These are phyloP conservation scores for Berkeleyomyces basicola DNA, from an alignment of 2,329 filamentous ascomycete genomes.

Conservation along the genomic window DNA sequence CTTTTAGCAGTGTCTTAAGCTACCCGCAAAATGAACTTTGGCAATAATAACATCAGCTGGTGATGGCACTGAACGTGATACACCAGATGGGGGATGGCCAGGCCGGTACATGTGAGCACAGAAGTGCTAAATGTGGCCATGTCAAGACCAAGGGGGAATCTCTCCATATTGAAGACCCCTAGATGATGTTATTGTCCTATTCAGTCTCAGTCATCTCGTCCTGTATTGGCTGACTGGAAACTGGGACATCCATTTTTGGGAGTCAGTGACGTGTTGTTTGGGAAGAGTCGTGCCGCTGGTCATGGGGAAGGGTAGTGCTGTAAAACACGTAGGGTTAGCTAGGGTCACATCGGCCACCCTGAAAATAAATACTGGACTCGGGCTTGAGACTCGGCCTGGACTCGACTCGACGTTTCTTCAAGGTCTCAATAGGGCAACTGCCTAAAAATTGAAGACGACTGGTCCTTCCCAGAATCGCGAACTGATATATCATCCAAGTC, in stretches of 20 bases:
- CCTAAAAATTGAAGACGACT: no score
- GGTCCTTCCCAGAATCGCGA: no score
- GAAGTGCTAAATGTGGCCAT: background rate
- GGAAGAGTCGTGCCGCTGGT: background rate
- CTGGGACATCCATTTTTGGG: background rate
- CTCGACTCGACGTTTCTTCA: no score
- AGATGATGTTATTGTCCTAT: background rate
- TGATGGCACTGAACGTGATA: background rate
- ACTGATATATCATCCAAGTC: no score
- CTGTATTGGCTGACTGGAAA: background rate
- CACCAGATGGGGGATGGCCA: background rate
- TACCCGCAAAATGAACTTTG: background rate
- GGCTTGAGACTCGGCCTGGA: background rate
- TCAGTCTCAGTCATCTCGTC: background rate
- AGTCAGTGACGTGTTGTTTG: background rate
- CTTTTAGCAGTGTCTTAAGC: background rate
- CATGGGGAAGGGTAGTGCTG: background rate
- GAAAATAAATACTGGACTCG: background rate
- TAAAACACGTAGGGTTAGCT: background rate
- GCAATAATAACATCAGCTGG: background rate
- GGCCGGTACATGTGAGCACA: background rate
- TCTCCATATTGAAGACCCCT: background rate
- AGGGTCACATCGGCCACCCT: background rate
- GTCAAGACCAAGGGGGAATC: background rate
- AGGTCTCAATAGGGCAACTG: background rate